Conservation (phyloP, 768 basidiomycete species). For the Mycena galericulata region DNA sequence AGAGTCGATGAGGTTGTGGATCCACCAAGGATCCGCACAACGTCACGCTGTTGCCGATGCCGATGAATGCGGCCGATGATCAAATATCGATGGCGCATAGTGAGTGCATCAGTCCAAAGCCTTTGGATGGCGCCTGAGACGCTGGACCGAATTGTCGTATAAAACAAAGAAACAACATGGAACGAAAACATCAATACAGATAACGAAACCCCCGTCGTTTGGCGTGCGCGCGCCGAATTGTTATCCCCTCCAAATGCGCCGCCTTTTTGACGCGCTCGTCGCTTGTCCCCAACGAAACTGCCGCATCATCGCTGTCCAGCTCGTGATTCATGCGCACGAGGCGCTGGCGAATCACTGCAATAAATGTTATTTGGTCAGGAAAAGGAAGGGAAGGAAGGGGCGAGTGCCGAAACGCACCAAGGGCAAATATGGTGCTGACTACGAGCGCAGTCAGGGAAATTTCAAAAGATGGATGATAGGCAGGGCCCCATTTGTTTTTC, state of each 20-base stretch:
- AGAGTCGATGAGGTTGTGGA: no score
- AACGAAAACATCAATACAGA: conserved; percentile 49
- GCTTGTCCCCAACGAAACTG: conserved; percentile 44
- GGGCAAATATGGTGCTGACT: conserved; percentile 45
- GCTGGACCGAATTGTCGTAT: no score
- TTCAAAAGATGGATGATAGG: conserved; percentile 56
- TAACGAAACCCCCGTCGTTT: conserved; percentile 58
- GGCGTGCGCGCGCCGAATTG: conserved; percentile 54
- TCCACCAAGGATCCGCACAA: no score
- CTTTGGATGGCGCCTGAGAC: no score
- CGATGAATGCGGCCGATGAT: no score
- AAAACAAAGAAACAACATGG: no score
- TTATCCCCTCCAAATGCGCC: conserved; percentile 58
- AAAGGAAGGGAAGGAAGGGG: background rate
- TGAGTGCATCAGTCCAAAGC: no score
- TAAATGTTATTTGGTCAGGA: background rate
- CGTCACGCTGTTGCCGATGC: no score
- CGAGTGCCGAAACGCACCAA: conserved; percentile 42
- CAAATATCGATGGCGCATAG: no score
- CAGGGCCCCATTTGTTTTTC: conserved; percentile 55
- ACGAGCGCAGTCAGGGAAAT: conserved; percentile 51
- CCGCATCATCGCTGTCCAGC: conserved; percentile 49
- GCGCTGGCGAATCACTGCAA: conserved; percentile 53
- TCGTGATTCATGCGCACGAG: conserved; percentile 53
- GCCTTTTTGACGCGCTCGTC: conserved; percentile 58